These are phyloP conservation scores for Patellifolia procumbens DNA, from an alignment of 179 eudicot genomes.

Conservation along the genomic window DNA sequence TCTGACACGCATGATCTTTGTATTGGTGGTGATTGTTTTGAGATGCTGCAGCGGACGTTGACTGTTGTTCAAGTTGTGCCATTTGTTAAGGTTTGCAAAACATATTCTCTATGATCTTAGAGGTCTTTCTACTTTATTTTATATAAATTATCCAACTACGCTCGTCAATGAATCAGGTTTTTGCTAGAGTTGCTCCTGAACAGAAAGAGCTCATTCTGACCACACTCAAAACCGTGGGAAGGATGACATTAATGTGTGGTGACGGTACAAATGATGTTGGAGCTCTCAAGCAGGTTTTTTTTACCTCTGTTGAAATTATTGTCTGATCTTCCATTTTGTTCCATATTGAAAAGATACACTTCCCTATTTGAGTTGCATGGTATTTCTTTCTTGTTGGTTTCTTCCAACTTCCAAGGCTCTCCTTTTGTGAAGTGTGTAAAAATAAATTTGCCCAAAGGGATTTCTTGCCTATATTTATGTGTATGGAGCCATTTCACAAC, in stretches of 20 bases:
- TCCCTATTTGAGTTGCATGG: not conserved
- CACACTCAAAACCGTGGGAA: conserved; percentile 84
- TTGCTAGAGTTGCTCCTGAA: conserved; percentile 99
- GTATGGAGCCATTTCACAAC: not conserved
- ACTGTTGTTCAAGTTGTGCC: conserved; percentile 80
- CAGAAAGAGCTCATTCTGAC: conserved; percentile 96
- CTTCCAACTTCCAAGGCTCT: not conserved
- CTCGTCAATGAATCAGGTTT: conserved; percentile 53
- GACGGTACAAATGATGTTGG: conserved; percentile 99
- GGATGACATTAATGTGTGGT: conserved; percentile 95
- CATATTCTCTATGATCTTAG: not conserved
- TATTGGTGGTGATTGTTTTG: conserved; percentile 85
- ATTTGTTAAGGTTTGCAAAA: conserved; percentile 69
- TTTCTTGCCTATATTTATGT: not conserved
- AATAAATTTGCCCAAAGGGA: not conserved
- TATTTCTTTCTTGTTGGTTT: not conserved
- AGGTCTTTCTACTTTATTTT: not conserved
- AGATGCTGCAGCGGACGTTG: conserved; percentile 82
- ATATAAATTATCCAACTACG: not conserved
- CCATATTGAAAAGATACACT: not conserved
- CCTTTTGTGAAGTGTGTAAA: not conserved
- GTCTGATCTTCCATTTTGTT: not conserved
- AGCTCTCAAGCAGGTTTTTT: conserved; percentile 87
- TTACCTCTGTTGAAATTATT: not conserved
- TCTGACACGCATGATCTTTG: conserved; percentile 84